phyloP scores from a whole-genome alignment of 768 basidiomycete species.

The Mrakia blollopis region DNA sequence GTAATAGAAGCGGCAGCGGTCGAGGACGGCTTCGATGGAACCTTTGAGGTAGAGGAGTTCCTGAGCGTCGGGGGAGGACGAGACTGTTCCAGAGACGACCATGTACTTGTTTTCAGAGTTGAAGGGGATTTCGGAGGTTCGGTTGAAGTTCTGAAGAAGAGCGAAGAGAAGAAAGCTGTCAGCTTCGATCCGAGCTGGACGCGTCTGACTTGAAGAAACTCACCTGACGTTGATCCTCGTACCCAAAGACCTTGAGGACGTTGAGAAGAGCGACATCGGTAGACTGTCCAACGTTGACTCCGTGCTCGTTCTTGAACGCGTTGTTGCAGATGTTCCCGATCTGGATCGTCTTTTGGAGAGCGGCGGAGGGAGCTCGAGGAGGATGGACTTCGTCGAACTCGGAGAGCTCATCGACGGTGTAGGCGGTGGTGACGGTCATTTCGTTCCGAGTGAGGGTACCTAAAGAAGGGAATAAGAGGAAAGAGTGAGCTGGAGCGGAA shows the following conservation, averaged over 20 bases:
- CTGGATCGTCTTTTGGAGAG: conserved; percentile 67
- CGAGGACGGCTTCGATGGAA: conserved; percentile 79
- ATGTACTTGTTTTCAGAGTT: conserved; percentile 91
- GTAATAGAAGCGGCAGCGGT: conserved; percentile 82
- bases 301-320: conserved; percentile 67
- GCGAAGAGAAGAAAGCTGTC: neutral
- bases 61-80: conserved; percentile 46
- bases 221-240: conserved; percentile 68
- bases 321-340: conserved; percentile 90
- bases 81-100: conserved; percentile 75
- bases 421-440: conserved; percentile 85
- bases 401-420: conserved; percentile 76
- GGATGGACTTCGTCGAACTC: conserved; percentile 54
- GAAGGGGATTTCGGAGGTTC: conserved; percentile 71
- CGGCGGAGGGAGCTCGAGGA: conserved; percentile 52
- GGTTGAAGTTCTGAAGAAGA: conserved; percentile 40
- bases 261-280: conserved; percentile 91
- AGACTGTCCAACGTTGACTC: conserved; percentile 73
- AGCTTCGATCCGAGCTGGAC: neutral
- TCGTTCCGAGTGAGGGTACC: conserved; percentile 94
- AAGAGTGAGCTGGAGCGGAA: neutral
- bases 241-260: conserved; percentile 60
- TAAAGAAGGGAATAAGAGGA: conserved; percentile 32
- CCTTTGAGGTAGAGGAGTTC: conserved; percentile 91
- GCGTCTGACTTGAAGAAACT: conserved; percentile 39